A percentile compares a stretch with the other conserved stretches of the same genome.
These are phyloP conservation scores for Penicillium expansum DNA, from an alignment of 2,329 filamentous ascomycete genomes.

Conservation along the genomic window DNA sequence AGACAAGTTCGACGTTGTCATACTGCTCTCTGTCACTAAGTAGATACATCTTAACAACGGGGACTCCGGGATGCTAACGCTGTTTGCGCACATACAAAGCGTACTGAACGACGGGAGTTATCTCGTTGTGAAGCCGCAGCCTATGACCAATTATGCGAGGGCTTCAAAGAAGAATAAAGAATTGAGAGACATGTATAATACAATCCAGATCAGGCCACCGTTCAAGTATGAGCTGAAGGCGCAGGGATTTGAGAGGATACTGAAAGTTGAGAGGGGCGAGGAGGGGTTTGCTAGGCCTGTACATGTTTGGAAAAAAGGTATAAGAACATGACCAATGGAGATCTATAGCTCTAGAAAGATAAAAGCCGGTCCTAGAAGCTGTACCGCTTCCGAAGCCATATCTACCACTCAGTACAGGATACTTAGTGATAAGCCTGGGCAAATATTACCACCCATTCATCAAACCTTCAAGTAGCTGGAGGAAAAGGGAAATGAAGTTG, in stretches of 20 bases:
- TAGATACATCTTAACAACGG: slow-evolving; percentile 29
- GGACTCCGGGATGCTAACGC: slow-evolving; percentile 20
- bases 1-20: slow-evolving; percentile 26
- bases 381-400: neutral
- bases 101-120: slow-evolving; percentile 27
- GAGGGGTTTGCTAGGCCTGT: slow-evolving; percentile 27
- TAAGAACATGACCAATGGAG: slow-evolving; percentile 1
- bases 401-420: neutral
- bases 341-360: neutral
- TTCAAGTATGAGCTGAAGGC: slow-evolving; percentile 24
- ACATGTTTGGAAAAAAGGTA: slow-evolving; percentile 23
- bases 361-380: neutral
- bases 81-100: slow-evolving; percentile 23
- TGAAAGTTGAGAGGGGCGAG: slow-evolving; percentile 23
- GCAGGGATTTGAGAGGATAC: slow-evolving; percentile 24
- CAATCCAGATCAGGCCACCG: slow-evolving; percentile 22
- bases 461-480: neutral
- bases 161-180: slow-evolving; percentile 28
- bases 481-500: neutral
- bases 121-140: slow-evolving; percentile 26
- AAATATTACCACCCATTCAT: neutral
- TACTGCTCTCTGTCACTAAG: slow-evolving; percentile 26
- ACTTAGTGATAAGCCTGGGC: neutral
- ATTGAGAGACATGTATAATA: slow-evolving; percentile 27
- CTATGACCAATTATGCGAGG: slow-evolving; percentile 28